phyloP scores from a whole-genome alignment of 352 stramenopile species.

The Phytopythium vexans region DNA sequence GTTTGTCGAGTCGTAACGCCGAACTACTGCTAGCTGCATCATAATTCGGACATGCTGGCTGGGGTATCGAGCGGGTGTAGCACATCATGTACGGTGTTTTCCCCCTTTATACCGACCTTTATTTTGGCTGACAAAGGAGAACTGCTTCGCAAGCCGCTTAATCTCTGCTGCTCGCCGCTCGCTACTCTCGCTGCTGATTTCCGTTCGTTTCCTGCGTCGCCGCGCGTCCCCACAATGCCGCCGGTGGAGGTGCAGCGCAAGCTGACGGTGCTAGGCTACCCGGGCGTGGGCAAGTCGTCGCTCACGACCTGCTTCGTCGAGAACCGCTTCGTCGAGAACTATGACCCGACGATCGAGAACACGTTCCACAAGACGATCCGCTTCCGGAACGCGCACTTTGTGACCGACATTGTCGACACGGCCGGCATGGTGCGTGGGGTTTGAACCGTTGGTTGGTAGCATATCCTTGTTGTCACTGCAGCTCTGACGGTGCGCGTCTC shows the following conservation, averaged over 20 bases:
- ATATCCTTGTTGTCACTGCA: background rate
- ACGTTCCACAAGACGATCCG: constrained; percentile 96
- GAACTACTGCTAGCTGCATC: too few species aligned
- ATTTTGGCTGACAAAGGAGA: too few species aligned
- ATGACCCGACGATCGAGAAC: constrained; percentile 97
- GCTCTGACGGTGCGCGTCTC: background rate
- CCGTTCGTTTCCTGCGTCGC: background rate
- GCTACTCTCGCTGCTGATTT: background rate
- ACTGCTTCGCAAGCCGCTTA: too few species aligned
- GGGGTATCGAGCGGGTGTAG: too few species aligned
- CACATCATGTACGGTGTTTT: too few species aligned
- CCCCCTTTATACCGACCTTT: too few species aligned
- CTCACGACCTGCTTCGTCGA: constrained; percentile 94
- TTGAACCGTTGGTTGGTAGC: too few species aligned
- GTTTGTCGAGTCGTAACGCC: too few species aligned
- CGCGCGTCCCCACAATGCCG: constrained; percentile 1
- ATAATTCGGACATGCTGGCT: too few species aligned
- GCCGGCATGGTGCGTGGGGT: constrained; percentile 85
- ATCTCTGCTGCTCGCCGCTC: too few species aligned
- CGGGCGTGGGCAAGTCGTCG: constrained; percentile 94
- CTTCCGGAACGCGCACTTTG: constrained; percentile 95
- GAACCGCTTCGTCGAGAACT: constrained; percentile 90
- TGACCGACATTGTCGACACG: constrained; percentile 97
- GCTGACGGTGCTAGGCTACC: constrained; percentile 93
- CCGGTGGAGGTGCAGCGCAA: constrained; percentile 94